Percentiles rank a stretch among this genome's conserved stretches.
phyloP scores from a whole-genome alignment of 352 stramenopile species.

The Phytophthora macrochlamydospora region DNA sequence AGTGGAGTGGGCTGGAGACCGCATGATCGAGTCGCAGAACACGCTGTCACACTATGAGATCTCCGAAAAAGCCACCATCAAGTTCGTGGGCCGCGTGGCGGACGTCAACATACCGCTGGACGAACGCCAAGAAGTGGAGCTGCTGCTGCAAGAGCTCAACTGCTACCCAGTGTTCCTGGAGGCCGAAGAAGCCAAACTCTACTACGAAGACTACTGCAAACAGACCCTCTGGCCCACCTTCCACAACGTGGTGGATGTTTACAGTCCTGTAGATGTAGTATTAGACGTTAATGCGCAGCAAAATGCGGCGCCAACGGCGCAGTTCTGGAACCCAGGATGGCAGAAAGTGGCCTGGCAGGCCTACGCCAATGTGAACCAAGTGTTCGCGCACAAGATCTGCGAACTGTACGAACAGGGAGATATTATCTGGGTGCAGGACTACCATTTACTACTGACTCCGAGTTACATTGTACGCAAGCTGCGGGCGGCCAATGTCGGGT shows the following conservation, averaged over 20 bases:
- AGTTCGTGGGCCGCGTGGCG: slow-evolving; percentile 71
- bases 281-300: slow-evolving; percentile 40
- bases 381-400: slow-evolving; percentile 87
- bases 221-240: slow-evolving; percentile 96
- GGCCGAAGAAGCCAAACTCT: slow-evolving; percentile 59
- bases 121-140: slow-evolving; percentile 53
- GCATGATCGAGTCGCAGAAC: slow-evolving; percentile 77
- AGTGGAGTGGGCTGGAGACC: slow-evolving; percentile 75
- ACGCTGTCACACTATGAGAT: slow-evolving; percentile 78
- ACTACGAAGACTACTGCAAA: slow-evolving; percentile 96
- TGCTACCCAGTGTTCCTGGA: slow-evolving; percentile 74
- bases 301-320: slow-evolving; percentile 20
- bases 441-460: slow-evolving; percentile 97
- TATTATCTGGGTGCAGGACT: slow-evolving; percentile 98
- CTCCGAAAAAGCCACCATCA: slow-evolving; percentile 64
- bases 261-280: slow-evolving; percentile 76
- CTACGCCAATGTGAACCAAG: slow-evolving; percentile 96
- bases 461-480: slow-evolving; percentile 93
- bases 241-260: slow-evolving; percentile 95
- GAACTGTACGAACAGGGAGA: slow-evolving; percentile 83
- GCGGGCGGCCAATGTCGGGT: slow-evolving; percentile 91
- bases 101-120: slow-evolving; percentile 57
- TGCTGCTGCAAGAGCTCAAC: slow-evolving; percentile 59
- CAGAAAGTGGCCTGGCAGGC: slow-evolving; percentile 89
- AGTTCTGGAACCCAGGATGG: slow-evolving; percentile 67